These are phyloP conservation scores for Polytolypa hystricis DNA, from an alignment of 2,329 filamentous ascomycete species.

Conservation along the genomic window DNA sequence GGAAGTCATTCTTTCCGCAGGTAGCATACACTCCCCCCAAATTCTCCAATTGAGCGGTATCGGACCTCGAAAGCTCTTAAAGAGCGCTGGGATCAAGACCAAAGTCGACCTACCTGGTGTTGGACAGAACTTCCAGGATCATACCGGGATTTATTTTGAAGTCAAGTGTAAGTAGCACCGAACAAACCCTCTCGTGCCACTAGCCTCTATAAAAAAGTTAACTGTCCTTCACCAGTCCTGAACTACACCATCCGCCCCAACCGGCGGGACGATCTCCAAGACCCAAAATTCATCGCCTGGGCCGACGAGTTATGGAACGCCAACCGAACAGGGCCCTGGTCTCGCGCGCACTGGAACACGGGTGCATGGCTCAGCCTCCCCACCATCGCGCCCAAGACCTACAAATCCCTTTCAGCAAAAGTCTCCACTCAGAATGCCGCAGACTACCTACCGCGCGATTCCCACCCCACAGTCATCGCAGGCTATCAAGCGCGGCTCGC, in stretches of 20 bases:
- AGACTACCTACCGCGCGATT: background rate
- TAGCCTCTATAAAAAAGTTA: no score
- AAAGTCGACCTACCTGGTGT: conserved; percentile 38
- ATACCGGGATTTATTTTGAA: background rate
- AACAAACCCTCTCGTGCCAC: no score
- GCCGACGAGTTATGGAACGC: background rate
- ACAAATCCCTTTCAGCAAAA: background rate
- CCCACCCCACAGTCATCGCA: background rate
- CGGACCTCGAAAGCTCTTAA: conserved; percentile 27
- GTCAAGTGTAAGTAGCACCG: background rate
- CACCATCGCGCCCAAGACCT: background rate
- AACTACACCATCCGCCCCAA: background rate
- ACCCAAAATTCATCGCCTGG: background rate
- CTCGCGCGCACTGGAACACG: background rate
- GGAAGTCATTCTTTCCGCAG: conserved; percentile 33
- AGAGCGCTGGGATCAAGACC: conserved; percentile 26
- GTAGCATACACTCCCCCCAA: conserved; percentile 30
- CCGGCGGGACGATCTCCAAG: background rate
- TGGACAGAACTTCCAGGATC: conserved; percentile 24
- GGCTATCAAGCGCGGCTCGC: background rate
- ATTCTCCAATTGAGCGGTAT: conserved; percentile 41
- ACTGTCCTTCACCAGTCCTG: no score
- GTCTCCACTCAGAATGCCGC: background rate
- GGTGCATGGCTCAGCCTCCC: conserved; percentile 1
- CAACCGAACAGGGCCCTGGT: background rate